Evolutionary conservation across 257 asterid genomes (phyloP).

Genomic region (Jasminum sambac): DNA sequence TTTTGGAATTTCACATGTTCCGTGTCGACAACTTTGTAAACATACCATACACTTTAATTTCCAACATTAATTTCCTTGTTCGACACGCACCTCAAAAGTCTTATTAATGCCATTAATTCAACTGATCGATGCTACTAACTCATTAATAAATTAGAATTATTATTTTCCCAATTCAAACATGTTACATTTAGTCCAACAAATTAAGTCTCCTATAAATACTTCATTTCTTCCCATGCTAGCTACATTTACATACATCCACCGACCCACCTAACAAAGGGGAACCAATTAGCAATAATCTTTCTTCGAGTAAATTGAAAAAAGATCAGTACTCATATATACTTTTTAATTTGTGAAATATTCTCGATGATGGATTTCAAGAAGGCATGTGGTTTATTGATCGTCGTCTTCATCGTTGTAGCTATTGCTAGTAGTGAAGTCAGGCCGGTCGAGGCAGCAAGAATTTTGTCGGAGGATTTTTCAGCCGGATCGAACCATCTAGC

Average conservation of each 20-base stretch:
- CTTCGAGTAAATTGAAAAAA: no score
- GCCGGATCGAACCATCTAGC: neutral
- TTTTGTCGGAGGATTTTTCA: neutral
- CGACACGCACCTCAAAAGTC: neutral
- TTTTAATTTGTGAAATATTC: no score
- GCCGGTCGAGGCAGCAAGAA: neutral
- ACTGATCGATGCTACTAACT: neutral
- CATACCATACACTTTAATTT: neutral
- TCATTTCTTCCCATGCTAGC: neutral
- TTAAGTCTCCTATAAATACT: slow-evolving; percentile 1
- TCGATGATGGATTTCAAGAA: neutral
- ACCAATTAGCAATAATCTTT: no score
- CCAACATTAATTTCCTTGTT: neutral
- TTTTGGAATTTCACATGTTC: neutral
- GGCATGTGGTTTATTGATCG: neutral
- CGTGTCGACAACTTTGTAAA: neutral
- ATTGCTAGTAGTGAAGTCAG: neutral
- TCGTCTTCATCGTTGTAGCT: neutral
- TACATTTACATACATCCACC: no score
- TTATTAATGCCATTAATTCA: neutral
- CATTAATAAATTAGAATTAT: no score
- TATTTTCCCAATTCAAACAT: neutral
- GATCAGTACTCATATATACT: no score
- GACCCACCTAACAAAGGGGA: no score
- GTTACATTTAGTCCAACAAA: neutral